These are phyloP conservation scores for Helicostylum pulchrum DNA, from an alignment of 192 early-diverging fungal species.

Conservation along the genomic window DNA sequence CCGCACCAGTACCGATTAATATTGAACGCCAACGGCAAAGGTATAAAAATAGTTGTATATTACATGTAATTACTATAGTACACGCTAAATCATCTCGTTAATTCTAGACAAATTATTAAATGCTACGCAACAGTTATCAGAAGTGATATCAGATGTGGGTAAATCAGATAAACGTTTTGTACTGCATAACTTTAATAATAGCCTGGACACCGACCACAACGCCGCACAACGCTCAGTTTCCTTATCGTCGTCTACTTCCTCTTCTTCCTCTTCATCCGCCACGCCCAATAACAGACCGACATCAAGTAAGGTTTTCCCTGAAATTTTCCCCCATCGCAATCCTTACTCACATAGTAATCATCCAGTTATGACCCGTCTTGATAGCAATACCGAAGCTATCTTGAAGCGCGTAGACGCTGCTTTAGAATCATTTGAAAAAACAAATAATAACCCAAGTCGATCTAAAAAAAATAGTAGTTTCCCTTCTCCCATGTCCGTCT, in stretches of 20 bases:
- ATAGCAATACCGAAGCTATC: conserved; percentile 15
- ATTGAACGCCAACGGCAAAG: conserved; percentile 1
- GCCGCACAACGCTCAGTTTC: background rate
- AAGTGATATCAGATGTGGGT: background rate
- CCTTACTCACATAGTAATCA: background rate
- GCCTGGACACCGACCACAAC: too few species aligned
- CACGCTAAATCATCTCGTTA: background rate
- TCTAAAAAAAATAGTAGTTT: background rate
- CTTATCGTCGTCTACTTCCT: conserved; percentile 10
- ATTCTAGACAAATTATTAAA: conserved; percentile 8
- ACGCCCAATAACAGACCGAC: conserved; percentile 2
- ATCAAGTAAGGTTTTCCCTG: conserved; percentile 12
- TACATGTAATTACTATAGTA: background rate
- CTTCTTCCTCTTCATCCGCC: conserved; percentile 5
- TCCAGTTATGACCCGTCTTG: conserved; percentile 15
- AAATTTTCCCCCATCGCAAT: conserved; percentile 2
- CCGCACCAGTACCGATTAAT: conserved; percentile 24
- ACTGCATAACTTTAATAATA: conserved; percentile 8
- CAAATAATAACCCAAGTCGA: background rate
- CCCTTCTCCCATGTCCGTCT: conserved; percentile 1
- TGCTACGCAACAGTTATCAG: background rate
- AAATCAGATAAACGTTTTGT: conserved; percentile 2
- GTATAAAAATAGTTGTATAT: background rate
- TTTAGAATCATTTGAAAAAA: background rate
- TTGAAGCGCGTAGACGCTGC: conserved; percentile 22